phyloP scores from a whole-genome alignment of 306 rosid species.

The Vigna mungo region DNA sequence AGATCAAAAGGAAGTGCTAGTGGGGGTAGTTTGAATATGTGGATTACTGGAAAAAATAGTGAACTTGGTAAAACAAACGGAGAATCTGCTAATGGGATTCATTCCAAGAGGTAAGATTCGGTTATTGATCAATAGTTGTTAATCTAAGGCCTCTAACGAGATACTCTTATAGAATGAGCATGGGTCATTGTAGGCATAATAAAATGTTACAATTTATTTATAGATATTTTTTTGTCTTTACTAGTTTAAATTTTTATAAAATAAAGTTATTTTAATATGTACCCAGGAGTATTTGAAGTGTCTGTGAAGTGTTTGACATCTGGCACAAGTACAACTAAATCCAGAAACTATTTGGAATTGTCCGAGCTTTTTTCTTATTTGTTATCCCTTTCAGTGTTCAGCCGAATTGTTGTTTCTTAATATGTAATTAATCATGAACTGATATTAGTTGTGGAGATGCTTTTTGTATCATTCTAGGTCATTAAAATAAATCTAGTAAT shows the following conservation, averaged over 20 bases:
- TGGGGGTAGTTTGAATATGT: conserved; percentile 4
- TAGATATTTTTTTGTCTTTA: background rate
- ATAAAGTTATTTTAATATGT: background rate
- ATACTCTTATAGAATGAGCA: no score
- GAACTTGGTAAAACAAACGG: background rate
- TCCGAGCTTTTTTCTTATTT: background rate
- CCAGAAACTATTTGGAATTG: background rate
- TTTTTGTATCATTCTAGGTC: background rate
- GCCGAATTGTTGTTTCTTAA: background rate
- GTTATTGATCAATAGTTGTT: background rate
- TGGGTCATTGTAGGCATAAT: background rate
- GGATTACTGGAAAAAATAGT: conserved; percentile 2
- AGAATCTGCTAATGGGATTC: conserved; percentile 16
- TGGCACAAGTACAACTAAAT: background rate
- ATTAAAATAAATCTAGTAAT: background rate
- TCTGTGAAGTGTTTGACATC: background rate
- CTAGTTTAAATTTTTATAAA: background rate
- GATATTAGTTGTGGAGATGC: background rate
- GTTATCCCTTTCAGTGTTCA: background rate
- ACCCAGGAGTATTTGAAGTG: background rate
- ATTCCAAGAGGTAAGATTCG: conserved; percentile 8
- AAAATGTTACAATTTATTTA: background rate
- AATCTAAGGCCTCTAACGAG: background rate
- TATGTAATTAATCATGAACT: background rate
- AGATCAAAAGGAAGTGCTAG: background rate